Evolutionary conservation across 2,329 filamentous ascomycete genomes (phyloP), one percentile per base, ranked within the genome.

Genomic region (Paraphaeosphaeria sporulosa): DNA sequence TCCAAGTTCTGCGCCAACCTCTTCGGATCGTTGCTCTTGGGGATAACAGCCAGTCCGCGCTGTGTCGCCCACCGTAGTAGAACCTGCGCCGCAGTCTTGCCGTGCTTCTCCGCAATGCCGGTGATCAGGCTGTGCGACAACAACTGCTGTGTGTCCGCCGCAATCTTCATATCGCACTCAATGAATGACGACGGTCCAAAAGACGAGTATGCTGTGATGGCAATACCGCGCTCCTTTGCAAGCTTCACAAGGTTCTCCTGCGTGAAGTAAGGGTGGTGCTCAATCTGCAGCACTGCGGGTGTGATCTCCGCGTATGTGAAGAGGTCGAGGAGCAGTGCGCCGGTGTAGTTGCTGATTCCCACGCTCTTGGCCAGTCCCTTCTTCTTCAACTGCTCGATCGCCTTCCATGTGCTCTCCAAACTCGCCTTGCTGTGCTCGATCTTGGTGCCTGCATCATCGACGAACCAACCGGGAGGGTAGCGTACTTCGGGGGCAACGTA

Each of bases 51-150:
- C 6, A 76, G 58, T 19, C 75, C 75, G 21, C 74, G 69, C 85
- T 97, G 93, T n/a, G 92, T 96, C 43, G 92, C 87, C 93, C 93
- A 97, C 73, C 93, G 85, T 68, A 97, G 85, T 65, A 97, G 84
- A 23, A 97, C 85, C 85, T 97, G 93, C 17, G 91, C 90, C 7
- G 92, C 84, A 9, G 89, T 88, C 55, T 90, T 86, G 15, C 87
- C 84, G 13, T 88, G 85, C 66, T 86, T 84, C 66, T 86, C 81
- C 30, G 90, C 90, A 65, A 61, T 90, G 89, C 73, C 88, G 84
- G 77, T 90, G 83, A 85, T 91, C 88, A 76, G 90, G 83, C 73
- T 65, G 64, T 77, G 75, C 50, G 74, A 66, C 44, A 77, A 73
- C 21, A 77, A 68, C 43, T 72, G 70, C 52, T 70, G 69, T 10